Conservation (phyloP, 2,329 filamentous ascomycete species). For the Nigrograna mackinnonii region DNA sequence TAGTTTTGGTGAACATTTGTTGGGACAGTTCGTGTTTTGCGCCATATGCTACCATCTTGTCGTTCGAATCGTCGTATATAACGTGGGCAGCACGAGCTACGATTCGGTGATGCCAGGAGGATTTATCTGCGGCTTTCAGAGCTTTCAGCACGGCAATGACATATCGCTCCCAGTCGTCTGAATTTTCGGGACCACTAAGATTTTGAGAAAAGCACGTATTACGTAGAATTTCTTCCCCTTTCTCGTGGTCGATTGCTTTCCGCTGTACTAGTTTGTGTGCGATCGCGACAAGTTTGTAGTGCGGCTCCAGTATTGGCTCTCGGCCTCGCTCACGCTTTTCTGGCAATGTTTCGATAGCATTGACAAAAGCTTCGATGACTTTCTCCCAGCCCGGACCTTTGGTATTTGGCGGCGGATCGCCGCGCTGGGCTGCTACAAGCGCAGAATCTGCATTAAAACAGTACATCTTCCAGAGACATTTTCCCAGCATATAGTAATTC, state of each 20-base stretch:
- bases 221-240: constrained; percentile 55
- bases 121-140: constrained; percentile 75
- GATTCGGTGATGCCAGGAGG: constrained; percentile 94
- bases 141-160: constrained; percentile 64
- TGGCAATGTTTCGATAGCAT: constrained; percentile 65
- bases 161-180: constrained; percentile 62
- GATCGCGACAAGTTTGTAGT: constrained; percentile 86
- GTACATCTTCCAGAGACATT: constrained; percentile 75
- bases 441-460: constrained; percentile 46
- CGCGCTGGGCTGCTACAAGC: constrained; percentile 32
- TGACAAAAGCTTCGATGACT: constrained; percentile 61
- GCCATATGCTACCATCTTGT: constrained; percentile 57
- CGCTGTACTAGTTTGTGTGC: constrained; percentile 76
- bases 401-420: constrained; percentile 25
- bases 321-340: constrained; percentile 63
- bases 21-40: constrained; percentile 79
- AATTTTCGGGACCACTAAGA: constrained; percentile 50
- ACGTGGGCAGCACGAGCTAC: constrained; percentile 72
- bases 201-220: constrained; percentile 61
- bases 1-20: constrained; percentile 91
- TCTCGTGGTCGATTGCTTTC: constrained; percentile 46
- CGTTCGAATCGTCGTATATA: constrained; percentile 60
- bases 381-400: constrained; percentile 40
- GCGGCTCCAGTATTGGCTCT: constrained; percentile 85
- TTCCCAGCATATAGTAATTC: constrained; percentile 70